phyloP scores from a whole-genome alignment of 1,284 basidiomycete genomes.

The Boletus holoroseus region DNA sequence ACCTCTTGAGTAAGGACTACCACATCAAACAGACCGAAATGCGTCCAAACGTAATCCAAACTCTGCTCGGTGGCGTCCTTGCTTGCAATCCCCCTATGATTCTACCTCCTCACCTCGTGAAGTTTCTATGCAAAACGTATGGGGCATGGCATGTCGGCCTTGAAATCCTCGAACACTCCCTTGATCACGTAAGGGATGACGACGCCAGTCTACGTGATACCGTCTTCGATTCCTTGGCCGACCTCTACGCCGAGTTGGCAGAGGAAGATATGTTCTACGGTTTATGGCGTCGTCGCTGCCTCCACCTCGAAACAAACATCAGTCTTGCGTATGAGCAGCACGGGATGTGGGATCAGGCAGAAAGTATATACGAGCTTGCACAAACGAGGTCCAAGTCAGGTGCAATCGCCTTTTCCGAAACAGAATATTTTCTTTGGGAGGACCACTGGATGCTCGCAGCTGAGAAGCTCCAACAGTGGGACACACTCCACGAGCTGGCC shows the following conservation, averaged over 20 bases:
- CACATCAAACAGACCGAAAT: constrained; percentile 85
- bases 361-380: constrained; percentile 85
- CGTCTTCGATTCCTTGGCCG: constrained; percentile 87
- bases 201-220: constrained; percentile 80
- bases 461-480: constrained; percentile 98
- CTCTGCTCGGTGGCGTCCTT: constrained; percentile 79
- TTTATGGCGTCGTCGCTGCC: constrained; percentile 84
- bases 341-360: constrained; percentile 95
- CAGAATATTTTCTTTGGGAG: constrained; percentile 98
- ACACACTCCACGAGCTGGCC: constrained; percentile 89
- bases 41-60: constrained; percentile 95
- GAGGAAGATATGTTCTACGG: constrained; percentile 99
- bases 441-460: constrained; percentile 98
- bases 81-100: constrained; percentile 83
- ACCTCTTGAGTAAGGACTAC: constrained; percentile 89
- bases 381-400: constrained; percentile 84
- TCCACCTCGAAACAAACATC: constrained; percentile 88
- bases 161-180: constrained; percentile 81
- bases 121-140: constrained; percentile 95
- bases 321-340: constrained; percentile 95
- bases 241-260: constrained; percentile 91
- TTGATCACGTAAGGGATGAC: constrained; percentile 74
- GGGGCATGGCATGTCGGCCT: constrained; percentile 92
- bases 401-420: constrained; percentile 86
- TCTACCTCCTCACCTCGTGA: constrained; percentile 91